phyloP scores from a whole-genome alignment of 306 rosid species.

The Ziziphus jujuba region DNA sequence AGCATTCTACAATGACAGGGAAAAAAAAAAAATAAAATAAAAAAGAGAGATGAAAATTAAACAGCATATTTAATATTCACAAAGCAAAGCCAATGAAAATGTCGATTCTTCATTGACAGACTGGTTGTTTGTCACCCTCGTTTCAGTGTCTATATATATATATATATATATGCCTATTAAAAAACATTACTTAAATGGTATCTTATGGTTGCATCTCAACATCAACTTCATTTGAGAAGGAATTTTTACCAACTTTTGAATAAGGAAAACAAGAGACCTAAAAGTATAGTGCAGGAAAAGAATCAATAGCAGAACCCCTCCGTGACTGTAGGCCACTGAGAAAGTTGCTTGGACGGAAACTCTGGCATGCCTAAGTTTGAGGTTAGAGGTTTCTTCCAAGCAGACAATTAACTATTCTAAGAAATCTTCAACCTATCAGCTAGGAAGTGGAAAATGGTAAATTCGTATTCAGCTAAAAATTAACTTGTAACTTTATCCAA shows the following conservation, averaged over 20 bases:
- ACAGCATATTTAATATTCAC: background rate
- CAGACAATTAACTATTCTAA: background rate
- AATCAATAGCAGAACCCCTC: constrained; percentile 5
- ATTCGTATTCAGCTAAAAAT: background rate
- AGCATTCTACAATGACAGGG: background rate
- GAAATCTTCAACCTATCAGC: constrained; percentile 8
- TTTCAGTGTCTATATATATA: too few relatives aligned
- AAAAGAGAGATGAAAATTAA: background rate
- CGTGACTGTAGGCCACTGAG: constrained; percentile 7
- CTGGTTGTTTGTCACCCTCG: background rate
- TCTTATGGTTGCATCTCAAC: constrained; percentile 21
- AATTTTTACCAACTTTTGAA: constrained; percentile 8
- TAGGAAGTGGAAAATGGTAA: constrained; percentile 6
- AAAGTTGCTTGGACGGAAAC: constrained; percentile 17
- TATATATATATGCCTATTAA: too few relatives aligned
- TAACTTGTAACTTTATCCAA: background rate
- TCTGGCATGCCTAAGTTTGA: constrained; percentile 16
- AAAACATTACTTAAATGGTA: constrained; percentile 9
- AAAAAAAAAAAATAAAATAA: background rate
- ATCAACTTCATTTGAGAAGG: constrained; percentile 18
- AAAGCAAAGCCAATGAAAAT: background rate
- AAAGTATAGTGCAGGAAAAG: constrained; percentile 21
- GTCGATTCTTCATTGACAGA: background rate
- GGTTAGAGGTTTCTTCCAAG: constrained; percentile 14
- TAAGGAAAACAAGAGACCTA: constrained; percentile 10